Evolutionary conservation across 441 rosid genomes (phyloP).

Genomic region (Cnidoscolus chayamansa): DNA sequence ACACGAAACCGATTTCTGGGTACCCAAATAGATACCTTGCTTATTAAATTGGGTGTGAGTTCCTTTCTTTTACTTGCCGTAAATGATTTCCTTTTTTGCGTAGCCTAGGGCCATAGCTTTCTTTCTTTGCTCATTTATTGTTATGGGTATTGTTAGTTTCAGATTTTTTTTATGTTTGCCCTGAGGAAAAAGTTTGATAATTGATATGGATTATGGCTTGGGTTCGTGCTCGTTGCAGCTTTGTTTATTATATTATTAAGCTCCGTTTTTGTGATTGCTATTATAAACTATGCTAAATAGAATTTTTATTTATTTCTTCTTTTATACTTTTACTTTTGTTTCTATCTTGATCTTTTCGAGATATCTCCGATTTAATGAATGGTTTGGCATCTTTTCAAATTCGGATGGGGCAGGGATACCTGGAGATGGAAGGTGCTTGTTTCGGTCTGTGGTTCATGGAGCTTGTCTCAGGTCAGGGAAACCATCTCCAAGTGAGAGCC

Average conservation of each 20-base stretch:
- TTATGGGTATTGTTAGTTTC: neutral
- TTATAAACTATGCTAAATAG: neutral
- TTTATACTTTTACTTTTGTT: no score
- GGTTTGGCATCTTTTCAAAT: conserved; percentile 5
- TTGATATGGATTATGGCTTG: conserved; percentile 37
- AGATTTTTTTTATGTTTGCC: neutral
- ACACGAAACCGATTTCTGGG: neutral
- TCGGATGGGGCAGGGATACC: conserved; percentile 42
- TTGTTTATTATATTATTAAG: neutral
- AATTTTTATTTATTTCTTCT: no score
- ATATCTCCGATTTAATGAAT: neutral
- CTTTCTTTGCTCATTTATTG: neutral
- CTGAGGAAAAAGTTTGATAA: conserved; percentile 8
- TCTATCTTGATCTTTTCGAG: neutral
- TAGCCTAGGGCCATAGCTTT: conserved; percentile 8
- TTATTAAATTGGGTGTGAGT: conserved; percentile 10
- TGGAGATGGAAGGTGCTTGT: conserved; percentile 77
- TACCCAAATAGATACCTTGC: conserved; percentile 29
- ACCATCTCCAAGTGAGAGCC: conserved; percentile 53
- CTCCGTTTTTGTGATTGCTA: no score
- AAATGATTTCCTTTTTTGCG: neutral
- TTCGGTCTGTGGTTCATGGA: conserved; percentile 65
- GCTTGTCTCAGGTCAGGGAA: conserved; percentile 50
- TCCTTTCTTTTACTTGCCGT: conserved; percentile 38
- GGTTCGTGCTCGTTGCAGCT: conserved; percentile 29